A percentile compares a stretch with the other conserved stretches of the same genome.
Conservation (phyloP, 2,329 filamentous ascomycete genomes). For the Nannizziopsis arthrosporioides region DNA sequence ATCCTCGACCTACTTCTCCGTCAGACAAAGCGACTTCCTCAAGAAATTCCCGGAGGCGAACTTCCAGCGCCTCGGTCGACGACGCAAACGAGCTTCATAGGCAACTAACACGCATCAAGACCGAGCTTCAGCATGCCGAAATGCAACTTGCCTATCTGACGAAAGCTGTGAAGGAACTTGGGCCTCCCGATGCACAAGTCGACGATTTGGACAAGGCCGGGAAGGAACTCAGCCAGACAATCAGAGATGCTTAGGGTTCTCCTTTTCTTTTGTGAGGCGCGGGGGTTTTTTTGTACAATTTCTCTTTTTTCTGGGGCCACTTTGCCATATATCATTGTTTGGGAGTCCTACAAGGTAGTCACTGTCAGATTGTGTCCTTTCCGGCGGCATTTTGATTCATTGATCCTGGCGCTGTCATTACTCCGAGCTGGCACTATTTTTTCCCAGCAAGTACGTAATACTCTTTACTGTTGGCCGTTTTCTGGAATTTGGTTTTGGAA, state of each 20-base stretch:
- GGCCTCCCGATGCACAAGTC: constrained; percentile 29
- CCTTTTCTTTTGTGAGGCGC: neutral
- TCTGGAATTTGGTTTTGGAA: no score
- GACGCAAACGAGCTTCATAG: constrained; percentile 39
- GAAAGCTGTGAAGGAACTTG: neutral
- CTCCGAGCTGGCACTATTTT: no score
- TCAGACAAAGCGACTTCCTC: neutral
- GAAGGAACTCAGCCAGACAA: constrained; percentile 11
- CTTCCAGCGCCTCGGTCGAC: constrained; percentile 18
- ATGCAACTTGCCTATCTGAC: constrained; percentile 33
- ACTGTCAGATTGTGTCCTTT: no score
- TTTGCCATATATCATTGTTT: neutral
- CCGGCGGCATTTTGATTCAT: no score
- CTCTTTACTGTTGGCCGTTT: no score
- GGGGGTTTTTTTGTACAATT: neutral
- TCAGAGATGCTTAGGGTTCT: constrained; percentile 7
- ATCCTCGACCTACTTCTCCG: neutral
- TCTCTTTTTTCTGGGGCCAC: neutral
- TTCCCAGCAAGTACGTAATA: no score
- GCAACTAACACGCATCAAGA: constrained; percentile 55
- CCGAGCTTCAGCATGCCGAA: constrained; percentile 50
- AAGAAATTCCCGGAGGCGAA: constrained; percentile 20
- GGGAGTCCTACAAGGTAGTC: no score
- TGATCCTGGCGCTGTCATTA: no score
- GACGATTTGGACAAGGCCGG: constrained; percentile 27